Evolutionary conservation across 2,329 filamentous ascomycete genomes (phyloP).

Genomic region (Colletotrichum destructivum): DNA sequence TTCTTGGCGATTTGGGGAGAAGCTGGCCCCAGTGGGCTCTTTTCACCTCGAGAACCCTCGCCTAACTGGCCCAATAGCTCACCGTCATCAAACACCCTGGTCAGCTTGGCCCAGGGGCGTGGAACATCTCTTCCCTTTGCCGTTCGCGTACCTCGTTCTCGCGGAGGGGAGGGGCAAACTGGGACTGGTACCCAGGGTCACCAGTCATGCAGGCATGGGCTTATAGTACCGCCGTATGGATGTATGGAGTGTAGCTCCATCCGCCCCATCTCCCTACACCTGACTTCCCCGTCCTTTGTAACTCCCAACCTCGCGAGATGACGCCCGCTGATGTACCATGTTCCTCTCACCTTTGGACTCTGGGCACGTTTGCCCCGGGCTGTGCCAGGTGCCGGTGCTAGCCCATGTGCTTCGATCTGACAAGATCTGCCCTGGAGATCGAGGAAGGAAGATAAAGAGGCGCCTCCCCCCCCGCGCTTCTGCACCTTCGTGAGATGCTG

Average conservation of each 20-base stretch:
- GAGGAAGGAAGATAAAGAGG: constrained; percentile 30
- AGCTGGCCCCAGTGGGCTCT: background rate
- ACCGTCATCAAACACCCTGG: constrained; percentile 6
- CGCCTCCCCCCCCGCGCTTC: background rate
- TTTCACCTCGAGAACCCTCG: constrained; percentile 5
- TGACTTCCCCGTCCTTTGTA: background rate
- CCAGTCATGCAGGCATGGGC: background rate
- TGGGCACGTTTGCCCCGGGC: background rate
- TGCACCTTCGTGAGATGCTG: background rate
- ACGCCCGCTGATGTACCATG: constrained; percentile 5
- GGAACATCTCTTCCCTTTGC: too few species aligned
- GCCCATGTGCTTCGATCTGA: background rate
- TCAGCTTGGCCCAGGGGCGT: background rate
- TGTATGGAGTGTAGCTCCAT: background rate
- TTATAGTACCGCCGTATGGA: background rate
- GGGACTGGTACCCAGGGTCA: background rate
- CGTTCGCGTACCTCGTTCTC: background rate
- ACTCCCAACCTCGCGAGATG: constrained; percentile 28
- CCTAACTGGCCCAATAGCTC: constrained; percentile 1
- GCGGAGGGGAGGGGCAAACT: background rate
- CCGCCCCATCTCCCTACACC: background rate
- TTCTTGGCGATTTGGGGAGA: constrained; percentile 25
- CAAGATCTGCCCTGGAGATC: constrained; percentile 9
- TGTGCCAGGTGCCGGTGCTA: background rate
- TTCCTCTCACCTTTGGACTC: background rate